Percentiles rank a stretch among this genome's conserved stretches.
Conservation (phyloP, 495 filamentous ascomycete genomes). For the Ramalina peruviana region DNA sequence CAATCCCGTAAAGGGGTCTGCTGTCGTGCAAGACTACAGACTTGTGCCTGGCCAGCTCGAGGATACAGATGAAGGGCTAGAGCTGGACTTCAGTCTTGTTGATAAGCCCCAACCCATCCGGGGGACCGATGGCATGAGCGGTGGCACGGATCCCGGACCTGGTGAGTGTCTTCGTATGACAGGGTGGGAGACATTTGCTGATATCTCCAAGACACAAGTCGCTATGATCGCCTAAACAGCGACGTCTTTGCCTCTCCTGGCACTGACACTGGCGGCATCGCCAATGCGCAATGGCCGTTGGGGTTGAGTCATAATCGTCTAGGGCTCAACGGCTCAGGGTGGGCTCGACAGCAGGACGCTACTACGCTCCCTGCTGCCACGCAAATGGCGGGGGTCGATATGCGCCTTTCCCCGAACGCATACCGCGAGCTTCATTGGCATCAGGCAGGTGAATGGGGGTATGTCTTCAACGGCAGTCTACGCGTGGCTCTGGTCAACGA, state of each 20-base stretch:
- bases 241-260: slow-evolving; percentile 53
- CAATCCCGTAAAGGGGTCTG: slow-evolving; percentile 6
- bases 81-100: slow-evolving; percentile 47
- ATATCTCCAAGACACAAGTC: slow-evolving; percentile 30
- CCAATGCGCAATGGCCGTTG: slow-evolving; percentile 60
- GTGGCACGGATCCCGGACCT: slow-evolving; percentile 49
- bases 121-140: slow-evolving; percentile 24
- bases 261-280: slow-evolving; percentile 47
- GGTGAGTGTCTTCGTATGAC: slow-evolving; percentile 22
- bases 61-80: slow-evolving; percentile 41
- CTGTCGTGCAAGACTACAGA: slow-evolving; percentile 23
- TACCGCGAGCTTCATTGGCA: slow-evolving; percentile 69
- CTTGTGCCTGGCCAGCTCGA: slow-evolving; percentile 42
- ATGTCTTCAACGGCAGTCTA: slow-evolving; percentile 51
- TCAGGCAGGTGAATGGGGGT: slow-evolving; percentile 51
- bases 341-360: slow-evolving; percentile 54
- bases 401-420: slow-evolving; percentile 51
- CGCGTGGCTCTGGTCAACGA: slow-evolving; percentile 47
- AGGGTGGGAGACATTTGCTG: not conserved
- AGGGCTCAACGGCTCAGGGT: slow-evolving; percentile 45
- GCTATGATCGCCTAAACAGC: slow-evolving; percentile 50
- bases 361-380: slow-evolving; percentile 48
- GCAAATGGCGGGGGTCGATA: slow-evolving; percentile 64
- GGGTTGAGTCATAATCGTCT: slow-evolving; percentile 50
- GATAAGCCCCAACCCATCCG: slow-evolving; percentile 56